phyloP scores from a whole-genome alignment of 331 rosid species.

The Dryas integrifolia region DNA sequence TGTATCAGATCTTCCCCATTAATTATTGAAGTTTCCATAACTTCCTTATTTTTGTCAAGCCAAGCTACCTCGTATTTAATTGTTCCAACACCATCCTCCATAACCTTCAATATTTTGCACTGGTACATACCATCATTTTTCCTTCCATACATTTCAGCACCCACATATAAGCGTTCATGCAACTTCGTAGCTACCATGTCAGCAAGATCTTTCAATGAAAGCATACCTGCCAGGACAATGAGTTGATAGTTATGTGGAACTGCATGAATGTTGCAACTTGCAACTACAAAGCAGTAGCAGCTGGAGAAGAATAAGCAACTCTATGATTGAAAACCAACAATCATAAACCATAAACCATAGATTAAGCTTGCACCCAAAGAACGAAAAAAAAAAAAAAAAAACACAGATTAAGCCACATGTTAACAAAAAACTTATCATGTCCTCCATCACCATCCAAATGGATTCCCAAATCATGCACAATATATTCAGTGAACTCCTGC shows the following conservation, averaged over 20 bases:
- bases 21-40: conserved; percentile 43
- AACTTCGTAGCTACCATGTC: conserved; percentile 61
- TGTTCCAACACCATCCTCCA: conserved; percentile 40
- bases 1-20: conserved; percentile 52
- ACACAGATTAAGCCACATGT: too few relatives aligned
- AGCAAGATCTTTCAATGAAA: conserved; percentile 84
- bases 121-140: conserved; percentile 49
- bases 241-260: conserved; percentile 13
- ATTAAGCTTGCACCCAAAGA: too few relatives aligned
- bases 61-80: conserved; percentile 65
- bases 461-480: neutral
- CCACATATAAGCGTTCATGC: conserved; percentile 58
- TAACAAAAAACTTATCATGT: neutral
- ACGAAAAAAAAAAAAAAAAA: too few relatives aligned
- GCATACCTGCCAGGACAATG: conserved; percentile 56
- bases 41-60: conserved; percentile 73
- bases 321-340: neutral
- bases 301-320: neutral
- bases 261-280: conserved; percentile 9
- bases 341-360: neutral
- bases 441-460: neutral
- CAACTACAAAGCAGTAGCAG: neutral
- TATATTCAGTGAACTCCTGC: neutral
- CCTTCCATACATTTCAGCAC: conserved; percentile 72
- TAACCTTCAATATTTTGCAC: conserved; percentile 68